A percentile compares a stretch with the other conserved stretches of the same genome.
phyloP scores from a whole-genome alignment of 2,329 filamentous ascomycete genomes.

The Trichophyton mentagrophytes region DNA sequence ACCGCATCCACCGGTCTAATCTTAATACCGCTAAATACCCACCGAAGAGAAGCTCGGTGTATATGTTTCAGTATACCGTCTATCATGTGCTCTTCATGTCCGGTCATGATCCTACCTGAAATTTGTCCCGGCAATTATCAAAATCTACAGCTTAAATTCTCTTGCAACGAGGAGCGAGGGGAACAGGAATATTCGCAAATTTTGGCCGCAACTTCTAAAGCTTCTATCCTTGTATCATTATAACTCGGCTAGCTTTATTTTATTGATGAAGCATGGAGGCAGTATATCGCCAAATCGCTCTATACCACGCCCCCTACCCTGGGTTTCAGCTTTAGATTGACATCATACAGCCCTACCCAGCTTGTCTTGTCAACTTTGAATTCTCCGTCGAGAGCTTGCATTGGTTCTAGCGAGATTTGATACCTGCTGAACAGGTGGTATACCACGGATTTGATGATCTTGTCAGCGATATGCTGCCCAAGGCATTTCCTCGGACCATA shows the following conservation, averaged over 20 bases:
- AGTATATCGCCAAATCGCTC: neutral
- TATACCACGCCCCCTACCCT: neutral
- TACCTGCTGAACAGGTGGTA: neutral
- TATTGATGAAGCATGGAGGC: neutral
- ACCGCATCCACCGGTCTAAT: neutral
- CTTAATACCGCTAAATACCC: neutral
- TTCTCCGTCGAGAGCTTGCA: neutral
- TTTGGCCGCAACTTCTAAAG: too few relatives aligned
- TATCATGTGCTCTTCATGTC: neutral
- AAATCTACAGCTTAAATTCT: too few relatives aligned
- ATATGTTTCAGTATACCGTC: neutral
- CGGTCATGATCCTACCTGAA: neutral
- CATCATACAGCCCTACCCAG: neutral
- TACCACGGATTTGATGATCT: neutral
- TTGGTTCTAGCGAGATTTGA: neutral
- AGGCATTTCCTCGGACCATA: constrained; percentile 5
- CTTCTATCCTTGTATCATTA: too few relatives aligned
- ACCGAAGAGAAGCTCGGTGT: neutral
- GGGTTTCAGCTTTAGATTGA: neutral
- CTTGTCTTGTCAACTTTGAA: neutral
- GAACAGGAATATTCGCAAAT: too few relatives aligned
- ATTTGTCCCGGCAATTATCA: too few relatives aligned
- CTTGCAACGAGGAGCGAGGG: too few relatives aligned
- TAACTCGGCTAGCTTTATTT: too few relatives aligned
- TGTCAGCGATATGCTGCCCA: neutral